Evolutionary conservation across 371 early-diverging fungal genomes (phyloP).

Genomic region (Mortierella sp.): DNA sequence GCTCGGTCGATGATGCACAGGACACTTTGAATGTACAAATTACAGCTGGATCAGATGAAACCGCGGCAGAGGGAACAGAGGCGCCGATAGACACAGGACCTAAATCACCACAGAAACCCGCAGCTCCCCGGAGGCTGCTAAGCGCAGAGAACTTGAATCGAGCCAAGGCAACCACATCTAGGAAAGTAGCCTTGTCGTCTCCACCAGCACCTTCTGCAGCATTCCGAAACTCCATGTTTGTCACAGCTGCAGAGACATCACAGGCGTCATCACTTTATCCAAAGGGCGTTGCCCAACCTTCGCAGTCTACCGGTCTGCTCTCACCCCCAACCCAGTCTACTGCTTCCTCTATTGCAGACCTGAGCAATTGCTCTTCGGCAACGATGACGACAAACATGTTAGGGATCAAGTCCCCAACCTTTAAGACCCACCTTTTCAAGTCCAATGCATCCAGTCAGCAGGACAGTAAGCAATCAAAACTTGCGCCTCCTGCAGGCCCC

Average conservation of each 20-base stretch:
- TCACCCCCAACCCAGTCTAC: constrained; percentile 11
- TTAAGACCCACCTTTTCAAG: constrained; percentile 15
- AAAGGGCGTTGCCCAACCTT: constrained; percentile 4
- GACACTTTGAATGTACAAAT: constrained; percentile 9
- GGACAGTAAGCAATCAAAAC: constrained; percentile 20
- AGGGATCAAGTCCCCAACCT: constrained; percentile 20
- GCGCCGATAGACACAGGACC: neutral
- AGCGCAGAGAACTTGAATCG: constrained; percentile 30
- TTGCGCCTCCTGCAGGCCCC: neutral
- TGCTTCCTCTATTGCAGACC: constrained; percentile 23
- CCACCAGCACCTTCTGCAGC: constrained; percentile 8
- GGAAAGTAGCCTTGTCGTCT: constrained; percentile 17
- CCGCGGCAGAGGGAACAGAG: neutral
- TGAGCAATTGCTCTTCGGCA: constrained; percentile 30
- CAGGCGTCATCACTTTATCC: constrained; percentile 3
- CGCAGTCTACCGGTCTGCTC: neutral
- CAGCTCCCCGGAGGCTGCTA: constrained; percentile 25
- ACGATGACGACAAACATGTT: constrained; percentile 28
- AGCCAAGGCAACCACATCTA: constrained; percentile 1
- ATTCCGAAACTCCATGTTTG: neutral
- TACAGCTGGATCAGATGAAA: neutral
- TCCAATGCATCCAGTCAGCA: constrained; percentile 16
- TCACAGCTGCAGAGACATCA: neutral
- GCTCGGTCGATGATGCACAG: neutral
- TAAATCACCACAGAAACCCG: neutral